Evolutionary conservation across 768 basidiomycete species (phyloP).

Genomic region (Lactifluus rugatus): DNA sequence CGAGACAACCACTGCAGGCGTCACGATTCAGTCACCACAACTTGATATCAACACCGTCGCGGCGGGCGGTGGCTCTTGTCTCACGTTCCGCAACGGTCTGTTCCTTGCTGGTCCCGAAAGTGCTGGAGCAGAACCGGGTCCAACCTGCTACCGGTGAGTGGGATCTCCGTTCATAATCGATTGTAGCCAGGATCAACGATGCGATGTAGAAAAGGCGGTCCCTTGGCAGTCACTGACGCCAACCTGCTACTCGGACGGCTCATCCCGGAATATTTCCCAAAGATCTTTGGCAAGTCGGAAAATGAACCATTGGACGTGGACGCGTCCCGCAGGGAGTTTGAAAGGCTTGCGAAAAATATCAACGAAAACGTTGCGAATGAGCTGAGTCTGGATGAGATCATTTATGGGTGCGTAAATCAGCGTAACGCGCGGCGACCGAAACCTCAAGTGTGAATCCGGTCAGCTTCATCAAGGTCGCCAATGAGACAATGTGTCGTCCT

Average conservation of each 20-base stretch:
- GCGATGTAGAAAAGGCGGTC: conserved; percentile 69
- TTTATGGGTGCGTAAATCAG: conserved; percentile 75
- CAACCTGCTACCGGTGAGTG: conserved; percentile 74
- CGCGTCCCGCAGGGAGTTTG: conserved; percentile 60
- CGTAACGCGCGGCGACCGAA: conserved; percentile 18
- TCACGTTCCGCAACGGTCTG: conserved; percentile 83
- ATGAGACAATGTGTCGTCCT: conserved; percentile 93
- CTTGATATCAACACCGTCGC: conserved; percentile 95
- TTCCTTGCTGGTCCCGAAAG: conserved; percentile 89
- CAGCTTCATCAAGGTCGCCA: conserved; percentile 92
- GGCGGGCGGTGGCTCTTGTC: conserved; percentile 86
- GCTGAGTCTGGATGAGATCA: conserved; percentile 70
- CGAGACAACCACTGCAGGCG: conserved; percentile 91
- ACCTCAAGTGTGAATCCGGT: not conserved
- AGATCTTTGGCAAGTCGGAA: conserved; percentile 87
- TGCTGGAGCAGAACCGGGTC: conserved; percentile 90
- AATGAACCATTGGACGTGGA: conserved; percentile 73
- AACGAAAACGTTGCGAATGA: conserved; percentile 44
- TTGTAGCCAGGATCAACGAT: not conserved
- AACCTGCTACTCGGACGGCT: conserved; percentile 85
- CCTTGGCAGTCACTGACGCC: conserved; percentile 86
- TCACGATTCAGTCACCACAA: conserved; percentile 86
- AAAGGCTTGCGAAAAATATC: conserved; percentile 57
- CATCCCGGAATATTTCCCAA: conserved; percentile 85
- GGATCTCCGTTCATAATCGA: not conserved